phyloP scores from a whole-genome alignment of 345 rosid species.

The Hirschfeldia incana region DNA sequence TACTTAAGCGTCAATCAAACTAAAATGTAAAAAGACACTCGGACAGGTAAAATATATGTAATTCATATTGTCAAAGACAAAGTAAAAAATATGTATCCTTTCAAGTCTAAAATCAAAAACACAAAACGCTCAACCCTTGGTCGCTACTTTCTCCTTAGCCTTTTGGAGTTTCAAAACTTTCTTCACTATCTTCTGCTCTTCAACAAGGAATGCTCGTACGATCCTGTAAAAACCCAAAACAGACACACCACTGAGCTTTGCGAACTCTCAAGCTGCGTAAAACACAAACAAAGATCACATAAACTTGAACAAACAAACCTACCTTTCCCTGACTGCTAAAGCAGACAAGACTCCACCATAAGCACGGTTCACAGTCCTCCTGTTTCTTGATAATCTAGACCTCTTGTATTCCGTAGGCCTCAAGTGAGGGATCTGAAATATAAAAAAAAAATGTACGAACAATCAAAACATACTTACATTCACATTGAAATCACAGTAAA shows the following conservation, averaged over 20 bases:
- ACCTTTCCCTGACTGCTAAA: conserved; percentile 74
- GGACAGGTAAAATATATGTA: not conserved
- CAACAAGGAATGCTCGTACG: conserved; percentile 70
- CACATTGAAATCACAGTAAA: not conserved
- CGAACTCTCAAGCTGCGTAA: not conserved
- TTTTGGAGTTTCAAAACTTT: conserved; percentile 37
- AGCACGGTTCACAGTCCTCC: conserved; percentile 28
- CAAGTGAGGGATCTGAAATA: conserved; percentile 67
- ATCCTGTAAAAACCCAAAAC: conserved; percentile 45
- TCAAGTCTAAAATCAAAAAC: not conserved
- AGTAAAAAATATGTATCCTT: not conserved
- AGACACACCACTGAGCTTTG: not conserved
- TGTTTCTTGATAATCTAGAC: conserved; percentile 64
- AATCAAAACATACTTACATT: not conserved
- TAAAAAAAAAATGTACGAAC: not conserved
- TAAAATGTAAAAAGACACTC: not conserved
- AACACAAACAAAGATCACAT: not conserved
- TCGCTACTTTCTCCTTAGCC: conserved; percentile 53
- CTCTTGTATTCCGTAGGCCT: conserved; percentile 71
- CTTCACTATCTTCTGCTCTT: conserved; percentile 42
- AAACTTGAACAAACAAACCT: not conserved
- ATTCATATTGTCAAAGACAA: not conserved
- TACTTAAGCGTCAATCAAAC: not conserved
- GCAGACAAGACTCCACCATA: conserved; percentile 80
- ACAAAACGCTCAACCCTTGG: conserved; percentile 23